A percentile compares a stretch with the other conserved stretches of the same genome.
phyloP scores from a whole-genome alignment of 2,329 filamentous ascomycete species.

The Dothistroma pini region DNA sequence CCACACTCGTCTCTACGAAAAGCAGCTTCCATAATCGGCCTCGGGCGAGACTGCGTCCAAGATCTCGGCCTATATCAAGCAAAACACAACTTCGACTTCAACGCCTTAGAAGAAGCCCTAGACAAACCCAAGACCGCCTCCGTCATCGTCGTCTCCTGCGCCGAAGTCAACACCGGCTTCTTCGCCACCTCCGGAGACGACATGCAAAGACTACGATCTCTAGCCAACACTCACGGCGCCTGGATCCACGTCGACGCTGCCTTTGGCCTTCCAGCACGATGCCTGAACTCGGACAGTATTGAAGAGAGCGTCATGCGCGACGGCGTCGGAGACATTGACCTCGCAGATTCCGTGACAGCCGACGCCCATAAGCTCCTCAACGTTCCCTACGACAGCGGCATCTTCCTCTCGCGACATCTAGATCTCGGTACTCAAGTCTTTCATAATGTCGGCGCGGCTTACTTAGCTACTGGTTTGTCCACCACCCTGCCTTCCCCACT shows the following conservation, averaged over 20 bases:
- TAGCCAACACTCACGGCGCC: constrained; percentile 70
- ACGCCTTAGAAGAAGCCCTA: constrained; percentile 55
- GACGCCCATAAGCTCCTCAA: constrained; percentile 93
- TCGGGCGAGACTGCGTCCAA: constrained; percentile 67
- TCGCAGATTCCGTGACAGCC: constrained; percentile 82
- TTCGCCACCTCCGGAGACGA: constrained; percentile 66
- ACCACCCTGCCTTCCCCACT: constrained; percentile 68
- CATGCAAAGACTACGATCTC: constrained; percentile 57
- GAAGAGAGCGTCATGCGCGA: constrained; percentile 56
- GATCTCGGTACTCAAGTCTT: constrained; percentile 62
- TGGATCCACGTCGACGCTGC: constrained; percentile 94
- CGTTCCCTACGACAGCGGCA: constrained; percentile 88
- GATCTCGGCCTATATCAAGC: constrained; percentile 54
- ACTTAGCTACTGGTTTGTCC: constrained; percentile 54
- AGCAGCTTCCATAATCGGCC: constrained; percentile 74
- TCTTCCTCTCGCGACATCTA: constrained; percentile 73
- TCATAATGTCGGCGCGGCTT: constrained; percentile 80
- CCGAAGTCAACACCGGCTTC: constrained; percentile 85
- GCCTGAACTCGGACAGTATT: constrained; percentile 50
- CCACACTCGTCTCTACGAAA: constrained; percentile 83
- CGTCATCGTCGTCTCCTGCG: constrained; percentile 76
- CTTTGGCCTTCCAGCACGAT: constrained; percentile 77
- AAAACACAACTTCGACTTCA: constrained; percentile 68
- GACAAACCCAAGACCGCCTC: constrained; percentile 53
- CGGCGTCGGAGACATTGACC: constrained; percentile 62